Evolutionary conservation across 2,329 filamentous ascomycete species (phyloP).

Genomic region (Dactylellina drechsleri): DNA sequence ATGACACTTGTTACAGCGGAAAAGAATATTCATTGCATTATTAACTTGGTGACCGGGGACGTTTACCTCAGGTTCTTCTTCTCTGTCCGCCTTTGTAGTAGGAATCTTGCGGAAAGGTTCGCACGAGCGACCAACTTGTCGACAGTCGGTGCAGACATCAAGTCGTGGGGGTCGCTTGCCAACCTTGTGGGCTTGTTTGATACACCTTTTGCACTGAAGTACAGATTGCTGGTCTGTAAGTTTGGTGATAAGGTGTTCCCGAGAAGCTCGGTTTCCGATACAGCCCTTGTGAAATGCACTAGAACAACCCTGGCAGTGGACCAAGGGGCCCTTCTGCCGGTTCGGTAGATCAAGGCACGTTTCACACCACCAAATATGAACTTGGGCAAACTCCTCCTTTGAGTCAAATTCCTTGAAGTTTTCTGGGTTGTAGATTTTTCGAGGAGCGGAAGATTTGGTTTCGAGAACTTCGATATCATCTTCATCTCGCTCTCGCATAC

Average conservation of each 20-base stretch:
- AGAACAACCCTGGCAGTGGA: constrained; percentile 92
- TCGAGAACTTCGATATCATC: constrained; percentile 60
- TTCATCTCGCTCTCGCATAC: constrained; percentile 66
- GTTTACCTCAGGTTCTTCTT: constrained; percentile 54
- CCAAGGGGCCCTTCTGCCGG: constrained; percentile 73
- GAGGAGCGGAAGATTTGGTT: constrained; percentile 61
- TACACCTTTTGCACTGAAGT: constrained; percentile 87
- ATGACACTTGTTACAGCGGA: constrained; percentile 81
- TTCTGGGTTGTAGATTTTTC: constrained; percentile 49
- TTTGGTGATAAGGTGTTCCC: constrained; percentile 93
- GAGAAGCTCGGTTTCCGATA: constrained; percentile 75
- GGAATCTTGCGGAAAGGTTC: constrained; percentile 77
- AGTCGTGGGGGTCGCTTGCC: constrained; percentile 76
- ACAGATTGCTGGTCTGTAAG: constrained; percentile 80
- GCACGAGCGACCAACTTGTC: constrained; percentile 74
- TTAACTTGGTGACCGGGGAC: constrained; percentile 75
- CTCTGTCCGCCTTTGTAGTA: constrained; percentile 67
- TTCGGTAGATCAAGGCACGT: constrained; percentile 71
- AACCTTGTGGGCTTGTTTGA: constrained; percentile 74
- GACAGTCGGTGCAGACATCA: constrained; percentile 77
- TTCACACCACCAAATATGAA: constrained; percentile 78
- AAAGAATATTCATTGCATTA: constrained; percentile 79
- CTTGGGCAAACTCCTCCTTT: constrained; percentile 73
- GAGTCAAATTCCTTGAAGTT: constrained; percentile 64
- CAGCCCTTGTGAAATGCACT: constrained; percentile 84